Evolutionary conservation across 805 yeast species (phyloP).

Genomic region (Candida sanyiensis): DNA sequence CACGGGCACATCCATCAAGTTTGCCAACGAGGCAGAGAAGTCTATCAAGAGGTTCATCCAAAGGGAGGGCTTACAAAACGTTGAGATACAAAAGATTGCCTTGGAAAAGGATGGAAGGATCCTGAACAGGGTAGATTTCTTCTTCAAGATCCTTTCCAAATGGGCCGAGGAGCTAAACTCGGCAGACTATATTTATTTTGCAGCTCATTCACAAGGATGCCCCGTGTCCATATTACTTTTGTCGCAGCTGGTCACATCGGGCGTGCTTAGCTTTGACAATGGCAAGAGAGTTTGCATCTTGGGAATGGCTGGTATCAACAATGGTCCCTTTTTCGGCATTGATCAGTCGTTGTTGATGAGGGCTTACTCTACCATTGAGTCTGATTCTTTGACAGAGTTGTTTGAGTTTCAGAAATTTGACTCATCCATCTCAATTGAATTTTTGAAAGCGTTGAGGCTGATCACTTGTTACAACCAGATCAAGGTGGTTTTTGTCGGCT

Average conservation of each 20-base stretch:
- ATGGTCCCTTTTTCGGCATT: slow-evolving; percentile 89
- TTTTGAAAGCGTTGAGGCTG: slow-evolving; percentile 58
- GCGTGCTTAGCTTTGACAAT: slow-evolving; percentile 31
- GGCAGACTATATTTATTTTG: slow-evolving; percentile 89
- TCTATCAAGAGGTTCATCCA: slow-evolving; percentile 66
- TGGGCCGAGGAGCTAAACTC: slow-evolving; percentile 46
- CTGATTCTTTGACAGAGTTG: slow-evolving; percentile 76
- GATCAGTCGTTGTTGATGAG: slow-evolving; percentile 80
- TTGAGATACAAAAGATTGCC: slow-evolving; percentile 78
- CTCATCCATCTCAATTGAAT: slow-evolving; percentile 65
- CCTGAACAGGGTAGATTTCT: slow-evolving; percentile 76
- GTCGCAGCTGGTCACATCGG: slow-evolving; percentile 66
- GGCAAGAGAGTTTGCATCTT: slow-evolving; percentile 54
- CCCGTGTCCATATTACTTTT: slow-evolving; percentile 81
- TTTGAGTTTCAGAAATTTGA: slow-evolving; percentile 82
- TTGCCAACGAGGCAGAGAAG: slow-evolving; percentile 84
- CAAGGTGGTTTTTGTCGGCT: slow-evolving; percentile 77
- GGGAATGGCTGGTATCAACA: slow-evolving; percentile 94
- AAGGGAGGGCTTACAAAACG: slow-evolving; percentile 32
- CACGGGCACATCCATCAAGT: slow-evolving; percentile 88
- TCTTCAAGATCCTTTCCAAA: slow-evolving; percentile 62
- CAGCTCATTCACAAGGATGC: slow-evolving; percentile 94
- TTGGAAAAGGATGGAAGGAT: slow-evolving; percentile 91
- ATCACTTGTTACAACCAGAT: slow-evolving; percentile 59
- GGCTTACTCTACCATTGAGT: slow-evolving; percentile 87